Conservation (phyloP, 768 basidiomycete genomes). For the Psilocybe azurescens region DNA sequence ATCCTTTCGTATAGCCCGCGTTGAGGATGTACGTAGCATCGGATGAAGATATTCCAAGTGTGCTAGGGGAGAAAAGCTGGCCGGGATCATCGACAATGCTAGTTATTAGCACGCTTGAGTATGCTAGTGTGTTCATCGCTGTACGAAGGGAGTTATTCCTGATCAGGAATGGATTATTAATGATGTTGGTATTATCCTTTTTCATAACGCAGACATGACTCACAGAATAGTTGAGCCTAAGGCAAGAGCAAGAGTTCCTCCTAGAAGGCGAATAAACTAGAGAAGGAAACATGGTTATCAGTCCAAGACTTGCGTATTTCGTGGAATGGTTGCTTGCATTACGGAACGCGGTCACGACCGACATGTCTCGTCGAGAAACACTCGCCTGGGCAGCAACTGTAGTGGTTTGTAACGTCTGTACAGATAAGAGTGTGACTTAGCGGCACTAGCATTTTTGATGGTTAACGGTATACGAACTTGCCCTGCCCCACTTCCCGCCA, state of each 20-base stretch:
- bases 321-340: conserved; percentile 44
- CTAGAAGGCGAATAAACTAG: conserved; percentile 71
- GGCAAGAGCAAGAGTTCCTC: conserved; percentile 72
- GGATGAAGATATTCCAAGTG: conserved; percentile 39
- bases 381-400: conserved; percentile 78
- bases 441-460: background rate
- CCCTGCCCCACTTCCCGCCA: conserved; percentile 67
- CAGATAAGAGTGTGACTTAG: background rate
- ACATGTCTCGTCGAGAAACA: conserved; percentile 74
- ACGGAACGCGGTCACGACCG: conserved; percentile 72
- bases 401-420: conserved; percentile 62
- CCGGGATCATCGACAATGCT: conserved; percentile 56
- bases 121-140: conserved; percentile 41
- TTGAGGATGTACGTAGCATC: conserved; percentile 48
- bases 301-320: background rate
- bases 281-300: conserved; percentile 5
- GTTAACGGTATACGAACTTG: conserved; percentile 39
- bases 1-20: conserved; percentile 60
- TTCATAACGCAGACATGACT: conserved; percentile 7
- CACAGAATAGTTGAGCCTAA: conserved; percentile 64
- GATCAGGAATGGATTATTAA: background rate
- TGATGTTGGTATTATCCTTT: background rate
- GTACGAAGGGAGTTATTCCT: conserved; percentile 55
- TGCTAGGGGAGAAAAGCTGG: conserved; percentile 33
- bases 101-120: conserved; percentile 43